Evolutionary conservation across 805 yeast species (phyloP), one percentile per base, ranked within the genome.

Genomic region (Candida stauntonica): DNA sequence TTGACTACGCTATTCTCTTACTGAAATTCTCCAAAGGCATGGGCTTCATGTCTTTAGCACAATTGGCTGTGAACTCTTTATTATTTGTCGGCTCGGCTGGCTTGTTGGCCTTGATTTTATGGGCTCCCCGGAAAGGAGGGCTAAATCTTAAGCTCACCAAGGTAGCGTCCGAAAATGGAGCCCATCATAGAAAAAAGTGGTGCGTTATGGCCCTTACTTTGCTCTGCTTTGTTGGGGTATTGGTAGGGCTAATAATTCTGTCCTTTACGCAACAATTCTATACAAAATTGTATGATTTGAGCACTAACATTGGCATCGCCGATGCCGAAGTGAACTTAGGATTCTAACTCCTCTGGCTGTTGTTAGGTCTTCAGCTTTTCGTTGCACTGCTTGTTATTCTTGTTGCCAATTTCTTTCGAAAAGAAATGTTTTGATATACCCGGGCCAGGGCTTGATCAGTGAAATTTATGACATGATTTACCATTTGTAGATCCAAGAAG

Each of bases 21-120:
- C 54, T 48, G 19, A 52, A 51, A 31, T 47, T 57, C 31, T 50
- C 56, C 23, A 55, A 47, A 36, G 53, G 57, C 1, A 36, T 56
- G 29, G 54, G 52, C 4, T 47, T 51, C 19, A 31, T 54, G 24
- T 38, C 46, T 2, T 31, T 33, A 3, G 8, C 43, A 1, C 51
- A 47, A 20, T 44, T 49, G 24, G 11, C 31, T 2, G 29, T 42
- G 26, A 37, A 38, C 31, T 18, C 29, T 17, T 2, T 32, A 2
- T 28, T 44, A 17, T 18, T 44, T 11, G n/a, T 29, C 19, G 18
- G 17, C 20, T 15, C 21, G 3, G 9, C 41, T 3, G 7, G 30
- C 7, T 33, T 52, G 7, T 20, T 44, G 8, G 11, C 38, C 5
- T 15, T 48, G 33, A 29, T 44, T 3, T 26, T n/a, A n/a, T n/a